A percentile compares a stretch with the other conserved stretches of the same genome.
These are phyloP conservation scores for Strobilomyces dryophilus DNA, from an alignment of 768 basidiomycete species.

Conservation along the genomic window DNA sequence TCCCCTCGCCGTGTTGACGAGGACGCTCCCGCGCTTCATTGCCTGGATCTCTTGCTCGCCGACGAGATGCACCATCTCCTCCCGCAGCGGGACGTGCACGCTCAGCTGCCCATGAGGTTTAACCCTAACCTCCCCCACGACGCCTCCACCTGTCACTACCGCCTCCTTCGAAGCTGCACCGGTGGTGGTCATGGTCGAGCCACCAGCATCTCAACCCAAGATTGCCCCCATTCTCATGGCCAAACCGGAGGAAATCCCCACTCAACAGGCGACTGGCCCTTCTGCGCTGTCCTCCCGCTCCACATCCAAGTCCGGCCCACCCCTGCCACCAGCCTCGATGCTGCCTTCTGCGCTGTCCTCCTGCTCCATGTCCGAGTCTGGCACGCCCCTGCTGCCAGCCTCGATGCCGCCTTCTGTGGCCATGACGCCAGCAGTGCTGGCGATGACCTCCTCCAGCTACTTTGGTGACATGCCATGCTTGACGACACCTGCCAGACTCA, in stretches of 20 bases:
- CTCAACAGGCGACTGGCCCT: slow-evolving; percentile 1
- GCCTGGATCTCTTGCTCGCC: slow-evolving; percentile 70
- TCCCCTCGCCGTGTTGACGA: slow-evolving; percentile 87
- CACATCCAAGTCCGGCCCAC: slow-evolving; percentile 17
- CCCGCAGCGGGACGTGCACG: slow-evolving; percentile 76
- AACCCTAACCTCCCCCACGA: too few relatives aligned
- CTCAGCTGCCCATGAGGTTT: too few relatives aligned
- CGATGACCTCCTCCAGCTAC: slow-evolving; percentile 7
- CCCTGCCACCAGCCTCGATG: too few relatives aligned
- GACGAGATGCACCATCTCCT: slow-evolving; percentile 68
- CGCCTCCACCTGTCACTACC: slow-evolving; percentile 11
- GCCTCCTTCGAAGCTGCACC: not conserved
- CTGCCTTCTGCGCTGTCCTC: too few relatives aligned
- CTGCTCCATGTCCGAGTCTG: too few relatives aligned
- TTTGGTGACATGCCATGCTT: slow-evolving; percentile 26
- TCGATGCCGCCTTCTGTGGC: slow-evolving; percentile 19
- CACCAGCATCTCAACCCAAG: slow-evolving; percentile 32
- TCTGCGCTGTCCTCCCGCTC: slow-evolving; percentile 12
- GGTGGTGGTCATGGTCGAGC: slow-evolving; percentile 9
- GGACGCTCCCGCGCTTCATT: slow-evolving; percentile 72
- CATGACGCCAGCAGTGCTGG: slow-evolving; percentile 22
- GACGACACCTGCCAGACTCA: slow-evolving; percentile 20
- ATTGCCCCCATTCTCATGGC: slow-evolving; percentile 47
- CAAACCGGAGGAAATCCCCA: slow-evolving; percentile 38
- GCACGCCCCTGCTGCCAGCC: slow-evolving; percentile 15